phyloP scores from a whole-genome alignment of 2,329 filamentous ascomycete species.

The Phoma herbarum region DNA sequence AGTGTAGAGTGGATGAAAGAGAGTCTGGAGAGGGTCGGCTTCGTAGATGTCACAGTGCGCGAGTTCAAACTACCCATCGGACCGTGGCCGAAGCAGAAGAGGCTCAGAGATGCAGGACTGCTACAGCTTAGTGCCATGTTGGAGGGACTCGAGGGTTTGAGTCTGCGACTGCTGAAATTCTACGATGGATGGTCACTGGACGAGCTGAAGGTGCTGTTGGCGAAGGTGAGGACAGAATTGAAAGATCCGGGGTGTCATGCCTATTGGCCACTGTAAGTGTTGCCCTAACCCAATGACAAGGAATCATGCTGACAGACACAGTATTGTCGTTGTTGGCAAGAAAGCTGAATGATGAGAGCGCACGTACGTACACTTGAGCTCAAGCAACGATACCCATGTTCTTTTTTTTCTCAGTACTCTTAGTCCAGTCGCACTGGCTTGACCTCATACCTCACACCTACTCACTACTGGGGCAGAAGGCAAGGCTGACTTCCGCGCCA shows the following conservation, averaged over 20 bases:
- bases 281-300: neutral
- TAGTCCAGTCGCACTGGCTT: no score
- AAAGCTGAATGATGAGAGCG: neutral
- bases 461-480: no score
- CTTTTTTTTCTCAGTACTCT: neutral
- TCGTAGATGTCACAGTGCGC: constrained; percentile 28
- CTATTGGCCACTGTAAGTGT: constrained; percentile 44
- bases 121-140: constrained; percentile 41
- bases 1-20: constrained; percentile 33
- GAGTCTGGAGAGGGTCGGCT: constrained; percentile 29
- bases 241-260: constrained; percentile 39
- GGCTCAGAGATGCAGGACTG: constrained; percentile 35
- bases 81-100: constrained; percentile 32
- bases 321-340: constrained; percentile 12
- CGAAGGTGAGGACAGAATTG: constrained; percentile 40
- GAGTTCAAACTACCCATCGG: constrained; percentile 37
- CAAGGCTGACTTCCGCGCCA: no score
- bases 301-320: neutral
- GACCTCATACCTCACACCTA: no score
- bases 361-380: neutral
- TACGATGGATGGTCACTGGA: constrained; percentile 39
- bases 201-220: constrained; percentile 48
- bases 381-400: neutral
- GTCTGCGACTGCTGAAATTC: constrained; percentile 33
- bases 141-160: constrained; percentile 41